A percentile compares a stretch with the other conserved stretches of the same genome.
Evolutionary conservation across 2,329 filamentous ascomycete species (phyloP).

Genomic region (Sporothrix sp.): DNA sequence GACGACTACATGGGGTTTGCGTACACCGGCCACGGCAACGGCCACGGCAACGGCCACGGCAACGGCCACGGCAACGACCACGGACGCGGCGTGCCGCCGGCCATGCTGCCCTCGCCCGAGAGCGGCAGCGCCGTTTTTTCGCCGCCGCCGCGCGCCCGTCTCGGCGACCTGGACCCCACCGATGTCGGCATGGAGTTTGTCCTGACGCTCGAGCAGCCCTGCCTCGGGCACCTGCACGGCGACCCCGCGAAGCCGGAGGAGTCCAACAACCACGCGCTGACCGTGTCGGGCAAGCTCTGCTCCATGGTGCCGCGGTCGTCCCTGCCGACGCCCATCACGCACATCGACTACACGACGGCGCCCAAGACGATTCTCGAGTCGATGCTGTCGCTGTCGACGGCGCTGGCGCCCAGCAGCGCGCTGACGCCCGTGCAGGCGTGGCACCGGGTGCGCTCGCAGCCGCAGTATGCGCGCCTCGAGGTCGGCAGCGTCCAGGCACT

Average conservation of each 20-base stretch:
- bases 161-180: constrained; percentile 8
- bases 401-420: constrained; percentile 1
- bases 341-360: neutral
- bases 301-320: neutral
- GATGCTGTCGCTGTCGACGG: constrained; percentile 8
- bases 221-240: constrained; percentile 8
- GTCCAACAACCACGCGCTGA: constrained; percentile 11
- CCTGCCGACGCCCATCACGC: neutral
- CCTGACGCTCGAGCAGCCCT: constrained; percentile 11
- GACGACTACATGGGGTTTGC: too few species aligned
- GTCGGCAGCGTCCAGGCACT: neutral
- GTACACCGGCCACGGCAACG: too few species aligned
- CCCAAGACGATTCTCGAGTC: constrained; percentile 5
- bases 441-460: constrained; percentile 6
- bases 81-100: neutral
- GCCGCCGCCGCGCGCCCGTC: neutral
- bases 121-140: neutral
- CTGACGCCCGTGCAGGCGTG: constrained; percentile 14
- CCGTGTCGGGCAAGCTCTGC: constrained; percentile 1
- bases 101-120: neutral
- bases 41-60: neutral
- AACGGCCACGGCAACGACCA: too few species aligned
- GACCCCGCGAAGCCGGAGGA: neutral
- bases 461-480: constrained; percentile 1
- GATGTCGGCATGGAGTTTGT: constrained; percentile 15